A percentile compares a stretch with the other conserved stretches of the same genome.
phyloP scores from a whole-genome alignment of 176 grass and related monocot genomes.

The Alopecurus myosuroides region DNA sequence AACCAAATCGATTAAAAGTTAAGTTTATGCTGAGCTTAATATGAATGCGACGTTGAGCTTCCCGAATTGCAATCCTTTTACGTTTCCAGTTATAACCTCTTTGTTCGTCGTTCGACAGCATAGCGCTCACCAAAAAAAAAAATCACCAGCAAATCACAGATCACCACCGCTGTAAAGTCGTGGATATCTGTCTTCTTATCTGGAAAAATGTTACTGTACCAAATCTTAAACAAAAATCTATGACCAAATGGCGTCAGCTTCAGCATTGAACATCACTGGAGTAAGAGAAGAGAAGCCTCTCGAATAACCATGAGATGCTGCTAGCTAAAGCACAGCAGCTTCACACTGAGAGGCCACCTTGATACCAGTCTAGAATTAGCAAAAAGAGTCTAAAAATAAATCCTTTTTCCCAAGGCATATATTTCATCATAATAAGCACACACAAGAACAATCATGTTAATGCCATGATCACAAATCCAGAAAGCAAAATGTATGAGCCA shows the following conservation, averaged over 20 bases:
- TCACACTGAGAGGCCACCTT: no score
- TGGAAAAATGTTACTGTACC: neutral
- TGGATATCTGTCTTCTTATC: neutral
- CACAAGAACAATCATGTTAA: neutral
- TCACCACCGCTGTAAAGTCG: no score
- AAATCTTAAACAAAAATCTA: neutral
- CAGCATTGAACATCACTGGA: neutral
- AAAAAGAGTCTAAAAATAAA: neutral
- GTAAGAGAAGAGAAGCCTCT: neutral
- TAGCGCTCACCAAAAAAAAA: no score
- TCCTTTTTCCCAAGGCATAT: neutral
- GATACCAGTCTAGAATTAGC: no score
- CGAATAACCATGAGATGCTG: neutral
- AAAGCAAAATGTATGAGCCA: constrained; percentile 22
- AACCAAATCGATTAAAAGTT: no score
- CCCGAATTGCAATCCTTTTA: no score
- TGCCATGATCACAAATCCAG: neutral
- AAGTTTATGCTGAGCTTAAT: no score
- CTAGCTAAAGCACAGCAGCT: no score
- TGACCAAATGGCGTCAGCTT: neutral
- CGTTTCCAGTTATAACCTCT: no score
- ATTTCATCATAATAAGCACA: neutral
- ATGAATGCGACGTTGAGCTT: no score
- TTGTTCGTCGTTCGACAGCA: no score
- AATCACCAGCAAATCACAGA: no score